Evolutionary conservation across 2,329 filamentous ascomycete species (phyloP).

Genomic region (Cryphonectria radicalis): DNA sequence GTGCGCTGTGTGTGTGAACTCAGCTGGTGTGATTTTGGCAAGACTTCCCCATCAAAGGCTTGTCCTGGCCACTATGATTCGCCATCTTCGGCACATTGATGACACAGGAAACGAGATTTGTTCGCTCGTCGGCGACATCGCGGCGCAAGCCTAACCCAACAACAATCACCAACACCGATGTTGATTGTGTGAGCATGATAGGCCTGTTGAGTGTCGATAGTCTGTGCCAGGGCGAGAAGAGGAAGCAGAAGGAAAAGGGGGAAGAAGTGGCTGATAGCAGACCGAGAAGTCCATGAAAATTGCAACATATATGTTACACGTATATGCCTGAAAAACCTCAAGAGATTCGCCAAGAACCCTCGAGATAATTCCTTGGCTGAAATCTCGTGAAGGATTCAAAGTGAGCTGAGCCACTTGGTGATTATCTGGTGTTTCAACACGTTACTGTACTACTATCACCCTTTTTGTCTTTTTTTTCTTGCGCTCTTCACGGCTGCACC

Average conservation of each 20-base stretch:
- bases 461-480: no score
- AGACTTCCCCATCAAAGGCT: background rate
- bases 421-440: background rate
- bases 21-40: background rate
- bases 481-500: background rate
- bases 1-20: background rate
- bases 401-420: background rate
- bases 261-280: background rate
- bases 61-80: background rate
- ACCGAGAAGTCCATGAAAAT: background rate
- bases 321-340: background rate
- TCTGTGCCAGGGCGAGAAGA: background rate
- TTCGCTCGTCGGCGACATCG: background rate
- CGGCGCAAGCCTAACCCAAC: background rate
- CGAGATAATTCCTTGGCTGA: background rate
- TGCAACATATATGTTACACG: background rate
- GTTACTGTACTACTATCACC: background rate
- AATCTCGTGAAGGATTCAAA: background rate
- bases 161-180: background rate
- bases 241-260: background rate
- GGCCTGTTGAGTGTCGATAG: background rate
- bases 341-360: background rate
- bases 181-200: background rate
- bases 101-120: background rate
- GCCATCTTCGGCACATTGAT: slow-evolving; percentile 5